Evolutionary conservation across 139 green algal genomes (phyloP), one percentile per base, ranked within the genome.

Genomic region (Mesotaenium endlicherianum): DNA sequence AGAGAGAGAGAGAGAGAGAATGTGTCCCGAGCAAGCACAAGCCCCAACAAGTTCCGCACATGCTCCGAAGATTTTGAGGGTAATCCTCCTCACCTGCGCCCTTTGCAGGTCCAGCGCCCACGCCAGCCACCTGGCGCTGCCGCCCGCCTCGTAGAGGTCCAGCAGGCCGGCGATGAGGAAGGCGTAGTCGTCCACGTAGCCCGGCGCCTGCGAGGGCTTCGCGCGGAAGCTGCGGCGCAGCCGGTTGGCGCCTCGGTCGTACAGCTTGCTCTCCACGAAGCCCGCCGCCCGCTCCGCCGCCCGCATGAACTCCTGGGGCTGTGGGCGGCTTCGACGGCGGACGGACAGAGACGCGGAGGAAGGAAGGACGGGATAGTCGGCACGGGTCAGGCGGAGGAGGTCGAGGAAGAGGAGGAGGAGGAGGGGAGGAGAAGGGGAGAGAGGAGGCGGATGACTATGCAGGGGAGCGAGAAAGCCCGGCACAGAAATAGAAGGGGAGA

Each of bases 131-230:
- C 89, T 20, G 1, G 87, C n/a, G 0, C 93, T 83, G 2, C 93
- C 94, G 0, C 84, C 91, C 3, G 79, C 88, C 38, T 91, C 87
- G 45, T 95, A 94, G 79, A 97, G 86, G 67, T 97, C 93, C 67
- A 97, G 83, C 76, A 97, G 87, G 1, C 93, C 95, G 8, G 49
- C 34, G 0, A 97, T 72, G 49, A 94, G 55, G 45, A 89, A 87
- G 0, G 94, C 89, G 79, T 97, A 97, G 83, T 97, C 94, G 70
- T 96, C 93, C 16, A 93, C 83, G 70, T 95, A 95, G 34, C 83
- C 93, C 11, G n/a, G 20, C 40, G 84, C 68, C 30, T 74, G 77
- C 0, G 92, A 93, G 0, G 89, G 85, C 26, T 77, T 77, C 11
- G 78, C 75, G n/a, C 91, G 90, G 91, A 92, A 98, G 64, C 87